Percentiles rank a stretch among this genome's conserved stretches.
Evolutionary conservation across 306 rosid genomes (phyloP).

Genomic region (Citrullus amarus): DNA sequence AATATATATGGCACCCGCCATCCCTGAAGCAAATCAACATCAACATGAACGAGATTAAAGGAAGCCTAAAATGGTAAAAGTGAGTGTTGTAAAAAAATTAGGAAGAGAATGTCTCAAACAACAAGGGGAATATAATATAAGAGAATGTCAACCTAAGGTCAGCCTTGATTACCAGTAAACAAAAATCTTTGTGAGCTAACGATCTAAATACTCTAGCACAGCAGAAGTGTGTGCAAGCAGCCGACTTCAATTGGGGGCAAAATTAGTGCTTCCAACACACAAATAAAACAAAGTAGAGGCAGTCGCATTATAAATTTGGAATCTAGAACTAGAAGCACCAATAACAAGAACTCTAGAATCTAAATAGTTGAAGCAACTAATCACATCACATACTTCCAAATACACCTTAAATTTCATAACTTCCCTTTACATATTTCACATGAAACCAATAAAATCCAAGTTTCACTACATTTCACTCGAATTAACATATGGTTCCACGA

Average conservation of each 20-base stretch:
- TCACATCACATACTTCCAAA: background rate
- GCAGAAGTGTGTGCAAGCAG: background rate
- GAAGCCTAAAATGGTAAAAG: background rate
- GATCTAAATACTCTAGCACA: background rate
- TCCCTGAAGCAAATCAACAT: slow-evolving; percentile 38
- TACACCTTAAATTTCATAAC: background rate
- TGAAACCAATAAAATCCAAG: background rate
- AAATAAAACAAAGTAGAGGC: background rate
- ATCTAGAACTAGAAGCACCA: background rate
- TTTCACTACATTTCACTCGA: background rate
- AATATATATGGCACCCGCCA: slow-evolving; percentile 85
- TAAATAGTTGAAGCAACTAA: background rate
- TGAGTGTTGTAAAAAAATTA: no score
- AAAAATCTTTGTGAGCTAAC: no score
- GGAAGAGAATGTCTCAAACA: background rate
- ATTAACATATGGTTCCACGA: background rate
- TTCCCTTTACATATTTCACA: background rate
- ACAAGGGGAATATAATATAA: no score
- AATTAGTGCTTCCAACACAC: background rate
- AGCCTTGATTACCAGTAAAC: no score
- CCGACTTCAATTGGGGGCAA: background rate
- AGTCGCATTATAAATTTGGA: background rate
- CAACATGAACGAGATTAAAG: background rate
- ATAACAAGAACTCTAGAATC: background rate
- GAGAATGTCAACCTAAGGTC: no score